Percentiles rank a stretch among this genome's conserved stretches.
Conservation (phyloP, 345 rosid species). For the Citrus trifoliata region DNA sequence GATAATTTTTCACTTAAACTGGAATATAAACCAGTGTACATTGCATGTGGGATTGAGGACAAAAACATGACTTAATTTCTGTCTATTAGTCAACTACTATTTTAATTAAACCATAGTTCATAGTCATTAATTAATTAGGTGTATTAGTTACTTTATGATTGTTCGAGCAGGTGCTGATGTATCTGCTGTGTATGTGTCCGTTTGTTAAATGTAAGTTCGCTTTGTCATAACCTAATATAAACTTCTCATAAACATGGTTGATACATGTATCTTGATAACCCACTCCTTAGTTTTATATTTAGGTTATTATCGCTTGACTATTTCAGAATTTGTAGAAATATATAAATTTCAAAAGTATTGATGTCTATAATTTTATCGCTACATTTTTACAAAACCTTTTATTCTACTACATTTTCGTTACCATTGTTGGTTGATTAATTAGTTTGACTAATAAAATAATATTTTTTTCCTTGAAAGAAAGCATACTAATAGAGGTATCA, state of each 20-base stretch:
- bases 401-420: no score
- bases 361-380: no score
- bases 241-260: not conserved
- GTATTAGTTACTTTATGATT: not conserved
- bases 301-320: no score
- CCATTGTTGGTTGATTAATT: no score
- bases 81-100: not conserved
- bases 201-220: not conserved
- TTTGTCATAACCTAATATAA: not conserved
- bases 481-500: no score
- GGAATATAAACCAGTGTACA: not conserved
- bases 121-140: not conserved
- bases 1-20: not conserved
- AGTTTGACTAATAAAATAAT: no score
- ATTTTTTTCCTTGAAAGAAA: no score
- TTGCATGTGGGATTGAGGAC: conserved; percentile 12
- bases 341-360: no score
- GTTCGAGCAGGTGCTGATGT: not conserved
- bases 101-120: not conserved
- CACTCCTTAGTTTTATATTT: no score
- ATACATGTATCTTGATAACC: no score
- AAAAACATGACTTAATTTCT: not conserved
- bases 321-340: no score
- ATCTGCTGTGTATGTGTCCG: not conserved
- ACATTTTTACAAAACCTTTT: no score